Evolutionary conservation across 1,284 basidiomycete species (phyloP).

Genomic region (Exobasidium rhododendri): DNA sequence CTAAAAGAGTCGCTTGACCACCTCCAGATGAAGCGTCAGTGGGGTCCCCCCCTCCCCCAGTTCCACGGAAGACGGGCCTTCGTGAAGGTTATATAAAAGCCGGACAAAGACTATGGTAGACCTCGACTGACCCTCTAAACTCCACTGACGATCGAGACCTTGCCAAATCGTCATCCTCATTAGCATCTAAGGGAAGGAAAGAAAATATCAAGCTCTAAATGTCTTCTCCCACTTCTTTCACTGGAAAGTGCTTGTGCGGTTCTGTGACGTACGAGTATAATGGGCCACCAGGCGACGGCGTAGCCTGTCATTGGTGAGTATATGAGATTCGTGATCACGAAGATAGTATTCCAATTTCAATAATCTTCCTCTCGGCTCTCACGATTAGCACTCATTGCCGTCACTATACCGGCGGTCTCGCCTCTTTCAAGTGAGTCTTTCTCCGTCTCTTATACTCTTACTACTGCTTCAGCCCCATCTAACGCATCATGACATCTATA

Average conservation of each 20-base stretch:
- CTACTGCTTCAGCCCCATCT: background rate
- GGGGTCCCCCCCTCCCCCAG: too few relatives aligned
- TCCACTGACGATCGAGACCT: background rate
- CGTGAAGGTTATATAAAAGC: too few relatives aligned
- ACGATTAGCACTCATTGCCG: conserved; percentile 1
- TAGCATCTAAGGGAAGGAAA: too few relatives aligned
- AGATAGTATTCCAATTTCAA: background rate
- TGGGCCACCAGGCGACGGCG: background rate
- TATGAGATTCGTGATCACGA: background rate
- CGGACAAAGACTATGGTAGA: background rate
- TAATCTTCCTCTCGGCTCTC: background rate
- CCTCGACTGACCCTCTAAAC: background rate
- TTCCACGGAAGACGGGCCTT: too few relatives aligned
- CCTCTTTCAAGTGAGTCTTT: conserved; percentile 1
- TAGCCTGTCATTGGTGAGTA: conserved; percentile 2
- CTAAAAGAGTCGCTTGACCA: too few relatives aligned
- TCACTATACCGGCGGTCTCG: conserved; percentile 6
- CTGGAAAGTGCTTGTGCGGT: conserved; percentile 3
- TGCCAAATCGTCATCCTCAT: background rate
- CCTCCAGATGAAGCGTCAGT: too few relatives aligned
- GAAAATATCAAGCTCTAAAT: too few relatives aligned
- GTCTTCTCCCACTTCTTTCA: conserved; percentile 2
- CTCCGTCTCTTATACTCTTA: background rate
- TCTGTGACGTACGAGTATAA: conserved; percentile 3
- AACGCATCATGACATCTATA: too few relatives aligned